These are phyloP conservation scores for Aspergillus ochraceus DNA, from an alignment of 2,329 filamentous ascomycete species.

Conservation along the genomic window DNA sequence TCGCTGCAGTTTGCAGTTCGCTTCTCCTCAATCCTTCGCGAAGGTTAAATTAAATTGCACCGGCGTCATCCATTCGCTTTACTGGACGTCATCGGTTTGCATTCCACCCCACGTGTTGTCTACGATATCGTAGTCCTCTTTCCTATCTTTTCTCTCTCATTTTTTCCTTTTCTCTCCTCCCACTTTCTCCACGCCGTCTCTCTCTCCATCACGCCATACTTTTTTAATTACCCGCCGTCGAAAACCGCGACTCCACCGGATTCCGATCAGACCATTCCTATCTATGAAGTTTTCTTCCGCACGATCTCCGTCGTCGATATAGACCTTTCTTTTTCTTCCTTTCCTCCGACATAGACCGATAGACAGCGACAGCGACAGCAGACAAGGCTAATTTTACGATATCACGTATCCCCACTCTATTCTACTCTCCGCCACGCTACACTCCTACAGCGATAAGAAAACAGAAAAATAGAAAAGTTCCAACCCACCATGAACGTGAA, in stretches of 20 bases:
- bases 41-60: neutral
- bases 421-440: neutral
- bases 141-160: neutral
- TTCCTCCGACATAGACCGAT: neutral
- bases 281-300: neutral
- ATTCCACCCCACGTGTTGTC: constrained; percentile 22
- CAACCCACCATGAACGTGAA: neutral
- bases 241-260: neutral
- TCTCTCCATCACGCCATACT: constrained; percentile 2
- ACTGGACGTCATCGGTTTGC: constrained; percentile 23
- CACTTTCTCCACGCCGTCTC: neutral
- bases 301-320: neutral
- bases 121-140: constrained; percentile 2
- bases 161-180: constrained; percentile 3
- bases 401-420: neutral
- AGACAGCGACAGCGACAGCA: neutral
- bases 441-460: too few relatives aligned
- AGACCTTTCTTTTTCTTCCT: neutral
- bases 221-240: neutral
- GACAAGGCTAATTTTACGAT: neutral
- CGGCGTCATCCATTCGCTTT: constrained; percentile 2
- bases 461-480: too few relatives aligned
- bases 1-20: neutral
- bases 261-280: constrained; percentile 4
- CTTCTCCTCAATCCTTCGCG: constrained; percentile 1